Evolutionary conservation across 2,329 filamentous ascomycete species (phyloP), one percentile per base, ranked within the genome.

Genomic region (Dothidotthia symphoricarpi): DNA sequence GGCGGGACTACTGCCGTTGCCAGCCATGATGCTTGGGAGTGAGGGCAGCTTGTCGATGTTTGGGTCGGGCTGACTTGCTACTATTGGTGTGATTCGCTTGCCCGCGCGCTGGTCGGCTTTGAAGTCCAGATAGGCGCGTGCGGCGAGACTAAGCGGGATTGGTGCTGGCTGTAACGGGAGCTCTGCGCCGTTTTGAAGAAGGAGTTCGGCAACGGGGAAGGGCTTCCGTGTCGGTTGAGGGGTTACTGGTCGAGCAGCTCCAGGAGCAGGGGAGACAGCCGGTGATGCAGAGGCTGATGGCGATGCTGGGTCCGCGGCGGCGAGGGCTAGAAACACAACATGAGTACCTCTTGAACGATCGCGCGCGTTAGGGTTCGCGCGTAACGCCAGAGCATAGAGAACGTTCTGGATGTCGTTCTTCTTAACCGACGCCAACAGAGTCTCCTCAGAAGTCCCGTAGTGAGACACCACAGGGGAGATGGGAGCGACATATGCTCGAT

Each of bases 361-460:
- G 30, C 63, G 59, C 6, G 61, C 50, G 58, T 98, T 98, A 11
- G 90, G 87, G 57, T 90, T 95, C 11, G 88, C 93, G 45, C 80
- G 80, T 22, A 96, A 75, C 1, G 93, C 88, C 31, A 98, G 75
- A 3, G 87, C 91, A 57, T 96, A 94, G 16, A 98, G 79, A 16
- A 96, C 89, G 48, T 89, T 86, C 59, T 93, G 86, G 38, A 98
- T 88, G 61, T 98, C 90, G 65, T 96, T 96, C 69, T 84, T 88
- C 75, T 97, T 98, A 64, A 97, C 90, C 8, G 87, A 90, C 4
- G 90, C 89, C 26, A 98, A 73, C 5, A 98, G 76, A 0, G 87
- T 90, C 57, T 98, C 93, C 45, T 97, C 89, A 1, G 91, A 74
- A 0, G 84, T 88, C 2, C 76, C 75, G 63, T 87, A 93, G 22